Evolutionary conservation across 2,329 filamentous ascomycete genomes (phyloP).

Genomic region (Sclerotinia trifoliorum): DNA sequence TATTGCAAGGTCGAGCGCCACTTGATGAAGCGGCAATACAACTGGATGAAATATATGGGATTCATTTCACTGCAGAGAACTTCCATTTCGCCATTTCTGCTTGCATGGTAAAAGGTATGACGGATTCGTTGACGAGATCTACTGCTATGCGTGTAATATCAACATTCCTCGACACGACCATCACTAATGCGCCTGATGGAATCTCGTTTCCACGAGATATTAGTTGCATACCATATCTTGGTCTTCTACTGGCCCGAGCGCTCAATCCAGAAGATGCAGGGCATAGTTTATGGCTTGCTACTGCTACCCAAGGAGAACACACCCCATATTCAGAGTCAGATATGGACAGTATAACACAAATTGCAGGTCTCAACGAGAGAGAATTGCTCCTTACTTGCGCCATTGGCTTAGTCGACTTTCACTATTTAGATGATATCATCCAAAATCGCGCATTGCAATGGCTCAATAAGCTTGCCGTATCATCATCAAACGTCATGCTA

Average conservation of each 20-base stretch:
- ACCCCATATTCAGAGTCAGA: slow-evolving; percentile 43
- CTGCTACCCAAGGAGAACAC: slow-evolving; percentile 36
- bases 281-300: slow-evolving; percentile 59
- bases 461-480: slow-evolving; percentile 56
- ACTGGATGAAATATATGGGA: slow-evolving; percentile 63
- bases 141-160: slow-evolving; percentile 60
- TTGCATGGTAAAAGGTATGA: slow-evolving; percentile 62
- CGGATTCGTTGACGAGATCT: slow-evolving; percentile 58
- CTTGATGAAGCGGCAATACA: slow-evolving; percentile 61
- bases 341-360: slow-evolving; percentile 42
- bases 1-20: slow-evolving; percentile 59
- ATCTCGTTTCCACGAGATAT: slow-evolving; percentile 36
- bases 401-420: slow-evolving; percentile 65
- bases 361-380: slow-evolving; percentile 55
- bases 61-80: slow-evolving; percentile 62
- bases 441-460: slow-evolving; percentile 59
- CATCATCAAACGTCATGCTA: slow-evolving; percentile 55
- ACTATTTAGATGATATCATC: slow-evolving; percentile 60
- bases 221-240: slow-evolving; percentile 53
- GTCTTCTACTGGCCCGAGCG: slow-evolving; percentile 57
- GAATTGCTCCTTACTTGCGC: slow-evolving; percentile 62
- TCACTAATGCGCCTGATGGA: slow-evolving; percentile 36
- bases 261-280: slow-evolving; percentile 58
- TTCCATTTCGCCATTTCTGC: slow-evolving; percentile 68
- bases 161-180: slow-evolving; percentile 57